These are phyloP conservation scores for Orbilia oligospora DNA, from an alignment of 2,329 filamentous ascomycete species.

Conservation along the genomic window DNA sequence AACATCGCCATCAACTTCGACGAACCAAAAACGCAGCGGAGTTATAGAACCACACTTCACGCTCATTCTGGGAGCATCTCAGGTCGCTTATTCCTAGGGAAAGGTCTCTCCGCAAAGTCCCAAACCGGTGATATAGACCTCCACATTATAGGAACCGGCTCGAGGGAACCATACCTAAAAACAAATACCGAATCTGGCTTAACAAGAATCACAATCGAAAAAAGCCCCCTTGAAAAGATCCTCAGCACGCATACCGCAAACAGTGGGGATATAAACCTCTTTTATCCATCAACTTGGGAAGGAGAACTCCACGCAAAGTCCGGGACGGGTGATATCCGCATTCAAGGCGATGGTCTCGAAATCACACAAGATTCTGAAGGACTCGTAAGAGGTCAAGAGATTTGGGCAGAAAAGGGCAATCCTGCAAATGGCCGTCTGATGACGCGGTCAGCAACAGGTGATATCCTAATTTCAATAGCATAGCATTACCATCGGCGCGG, in stretches of 20 bases:
- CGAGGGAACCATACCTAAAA: slow-evolving; percentile 27
- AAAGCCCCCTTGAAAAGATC: neutral
- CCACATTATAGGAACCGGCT: slow-evolving; percentile 19
- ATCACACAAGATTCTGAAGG: slow-evolving; percentile 45
- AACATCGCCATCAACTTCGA: slow-evolving; percentile 35
- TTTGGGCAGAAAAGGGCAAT: slow-evolving; percentile 56
- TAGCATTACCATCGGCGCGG: slow-evolving; percentile 10
- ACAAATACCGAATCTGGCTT: slow-evolving; percentile 40
- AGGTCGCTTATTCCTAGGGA: slow-evolving; percentile 29
- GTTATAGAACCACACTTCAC: slow-evolving; percentile 25
- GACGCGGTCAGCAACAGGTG: slow-evolving; percentile 35
- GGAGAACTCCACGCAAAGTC: slow-evolving; percentile 53
- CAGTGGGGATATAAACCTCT: slow-evolving; percentile 32
- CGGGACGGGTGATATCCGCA: slow-evolving; percentile 33
- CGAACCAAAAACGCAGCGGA: neutral
- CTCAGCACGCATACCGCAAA: slow-evolving; percentile 41
- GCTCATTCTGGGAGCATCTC: slow-evolving; percentile 27
- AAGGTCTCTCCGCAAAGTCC: slow-evolving; percentile 41
- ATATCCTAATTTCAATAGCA: slow-evolving; percentile 29
- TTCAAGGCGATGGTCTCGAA: slow-evolving; percentile 30
- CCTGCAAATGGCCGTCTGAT: slow-evolving; percentile 41
- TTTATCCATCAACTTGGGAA: slow-evolving; percentile 50
- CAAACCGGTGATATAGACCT: slow-evolving; percentile 42
- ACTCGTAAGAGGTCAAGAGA: slow-evolving; percentile 40
- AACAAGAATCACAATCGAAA: slow-evolving; percentile 28